A percentile compares a stretch with the other conserved stretches of the same genome.
Evolutionary conservation across 1,284 basidiomycete species (phyloP).

Genomic region (Peniophora sp.): DNA sequence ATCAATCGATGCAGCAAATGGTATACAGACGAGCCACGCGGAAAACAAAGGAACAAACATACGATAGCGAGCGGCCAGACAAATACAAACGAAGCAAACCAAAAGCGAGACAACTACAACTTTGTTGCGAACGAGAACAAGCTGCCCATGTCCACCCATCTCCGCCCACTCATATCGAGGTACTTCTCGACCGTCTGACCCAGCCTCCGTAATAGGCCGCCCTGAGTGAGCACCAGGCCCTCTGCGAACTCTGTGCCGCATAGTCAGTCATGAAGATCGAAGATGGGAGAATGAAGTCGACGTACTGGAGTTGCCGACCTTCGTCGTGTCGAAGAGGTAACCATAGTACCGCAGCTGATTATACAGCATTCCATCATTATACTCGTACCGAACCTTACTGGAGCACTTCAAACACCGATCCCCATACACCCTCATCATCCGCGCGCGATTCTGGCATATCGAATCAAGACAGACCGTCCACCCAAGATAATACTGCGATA

Average conservation of each 20-base stretch:
- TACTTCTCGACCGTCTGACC: conserved; percentile 63
- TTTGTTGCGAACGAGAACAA: conserved; percentile 73
- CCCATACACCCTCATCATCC: conserved; percentile 90
- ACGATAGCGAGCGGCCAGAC: neutral
- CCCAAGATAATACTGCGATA: conserved; percentile 82
- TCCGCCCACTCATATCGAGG: conserved; percentile 73
- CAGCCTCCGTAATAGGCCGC: conserved; percentile 43
- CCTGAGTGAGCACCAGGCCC: conserved; percentile 43
- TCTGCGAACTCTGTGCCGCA: conserved; percentile 39
- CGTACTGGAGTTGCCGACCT: conserved; percentile 38
- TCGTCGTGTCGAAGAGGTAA: conserved; percentile 70
- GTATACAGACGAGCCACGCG: no score
- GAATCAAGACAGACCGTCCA: conserved; percentile 87
- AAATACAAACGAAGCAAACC: conserved; percentile 4
- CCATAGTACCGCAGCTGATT: conserved; percentile 81
- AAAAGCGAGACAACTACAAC: neutral
- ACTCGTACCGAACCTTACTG: conserved; percentile 62
- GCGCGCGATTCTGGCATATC: conserved; percentile 77
- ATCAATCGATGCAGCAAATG: no score
- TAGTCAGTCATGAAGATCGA: neutral
- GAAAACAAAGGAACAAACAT: neutral
- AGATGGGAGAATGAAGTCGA: conserved; percentile 30
- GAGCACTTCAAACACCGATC: conserved; percentile 63
- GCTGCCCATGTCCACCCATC: conserved; percentile 75
- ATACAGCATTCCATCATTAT: conserved; percentile 77